These are phyloP conservation scores for Phytophthora nicotianae DNA, from an alignment of 352 stramenopile genomes.

Conservation along the genomic window DNA sequence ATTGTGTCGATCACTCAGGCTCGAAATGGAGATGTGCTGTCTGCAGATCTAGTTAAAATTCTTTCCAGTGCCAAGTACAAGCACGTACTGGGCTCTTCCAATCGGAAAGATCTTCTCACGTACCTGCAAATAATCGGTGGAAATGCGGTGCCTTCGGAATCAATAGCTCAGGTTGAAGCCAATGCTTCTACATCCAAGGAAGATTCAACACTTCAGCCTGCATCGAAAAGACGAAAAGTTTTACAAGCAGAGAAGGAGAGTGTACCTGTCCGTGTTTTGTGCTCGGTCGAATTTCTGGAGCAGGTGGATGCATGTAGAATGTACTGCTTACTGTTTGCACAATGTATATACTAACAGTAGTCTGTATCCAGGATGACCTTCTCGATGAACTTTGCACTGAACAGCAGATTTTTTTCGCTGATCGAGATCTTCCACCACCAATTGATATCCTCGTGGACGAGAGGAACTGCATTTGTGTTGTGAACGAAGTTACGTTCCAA, in stretches of 20 bases:
- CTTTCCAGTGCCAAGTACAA: slow-evolving; percentile 47
- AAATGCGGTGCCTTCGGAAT: not conserved
- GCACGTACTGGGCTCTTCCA: slow-evolving; percentile 37
- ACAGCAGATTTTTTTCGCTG: slow-evolving; percentile 56
- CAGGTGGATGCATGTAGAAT: slow-evolving; percentile 26
- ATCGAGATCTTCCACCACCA: slow-evolving; percentile 56
- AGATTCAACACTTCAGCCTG: slow-evolving; percentile 7
- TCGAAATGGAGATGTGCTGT: slow-evolving; percentile 13
- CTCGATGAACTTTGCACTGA: slow-evolving; percentile 70
- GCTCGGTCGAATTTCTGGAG: slow-evolving; percentile 46
- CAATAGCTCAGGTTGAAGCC: not conserved
- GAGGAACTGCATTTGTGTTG: slow-evolving; percentile 58
- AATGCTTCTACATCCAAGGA: slow-evolving; percentile 6
- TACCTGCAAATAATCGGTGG: slow-evolving; percentile 21
- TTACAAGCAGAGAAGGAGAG: slow-evolving; percentile 17
- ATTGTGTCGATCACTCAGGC: slow-evolving; percentile 32
- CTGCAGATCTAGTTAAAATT: slow-evolving; percentile 29
- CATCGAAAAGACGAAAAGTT: slow-evolving; percentile 34
- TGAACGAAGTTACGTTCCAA: slow-evolving; percentile 41
- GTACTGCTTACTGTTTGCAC: not conserved
- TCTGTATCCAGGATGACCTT: slow-evolving; percentile 51
- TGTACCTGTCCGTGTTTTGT: slow-evolving; percentile 46
- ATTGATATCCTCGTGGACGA: slow-evolving; percentile 78
- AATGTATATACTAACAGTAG: not conserved
- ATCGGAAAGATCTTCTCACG: slow-evolving; percentile 44